Base-by-base conservation (phyloP, 1,284 basidiomycete species). In the Cutaneotrichosporon sp. region DNA sequence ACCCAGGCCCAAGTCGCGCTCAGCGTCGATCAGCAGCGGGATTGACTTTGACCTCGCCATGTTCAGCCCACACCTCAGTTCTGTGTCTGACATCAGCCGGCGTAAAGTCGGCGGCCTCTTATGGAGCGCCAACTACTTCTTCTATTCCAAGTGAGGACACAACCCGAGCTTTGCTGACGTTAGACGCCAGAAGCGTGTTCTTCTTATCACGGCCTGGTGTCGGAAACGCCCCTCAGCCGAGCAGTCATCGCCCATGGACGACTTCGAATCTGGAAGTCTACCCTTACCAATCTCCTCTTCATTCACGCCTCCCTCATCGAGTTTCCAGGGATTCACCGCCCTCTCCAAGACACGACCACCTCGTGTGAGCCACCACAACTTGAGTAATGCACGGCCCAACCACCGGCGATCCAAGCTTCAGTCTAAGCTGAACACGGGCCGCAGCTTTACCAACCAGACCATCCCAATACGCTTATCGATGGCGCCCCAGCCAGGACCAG, bases 41-140 rank as follows among this genome's bases (percentile, higher is more conserved):
- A 59, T 60, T 49, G 46, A 49, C 37, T 47, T 47, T 20, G 34
- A 61, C 34, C 51, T 57, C 39, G 50, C 44, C 7, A 49, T 49
- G 25, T 38, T 45, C 12, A 70, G 52, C 20, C 59, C 54, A 7
- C 42, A 43, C 5, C 38, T 55, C 19, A 50, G 46, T 12, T 32
- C 51, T 0, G 34, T 52, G 3, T 51, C 49, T 19, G 55, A 54
- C 22, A 81, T 82, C 12, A 80, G 75, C 17, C 72, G 75, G 52
- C 74, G 83, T 49, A 61, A 61, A 32, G 60, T 61, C 14, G 90
- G 90, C n/a, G 87, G 90, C 5, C 78, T 97, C 53, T 79, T 97
- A 6, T 97, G 93, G 94, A 91, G 89, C 31, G 92, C 90, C 14
- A 91, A 97, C 71, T 96, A 91, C 83, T 97, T 98, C 79, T 96